Conservation (phyloP, 2,329 filamentous ascomycete genomes). For the Clarireedia monteithiana region DNA sequence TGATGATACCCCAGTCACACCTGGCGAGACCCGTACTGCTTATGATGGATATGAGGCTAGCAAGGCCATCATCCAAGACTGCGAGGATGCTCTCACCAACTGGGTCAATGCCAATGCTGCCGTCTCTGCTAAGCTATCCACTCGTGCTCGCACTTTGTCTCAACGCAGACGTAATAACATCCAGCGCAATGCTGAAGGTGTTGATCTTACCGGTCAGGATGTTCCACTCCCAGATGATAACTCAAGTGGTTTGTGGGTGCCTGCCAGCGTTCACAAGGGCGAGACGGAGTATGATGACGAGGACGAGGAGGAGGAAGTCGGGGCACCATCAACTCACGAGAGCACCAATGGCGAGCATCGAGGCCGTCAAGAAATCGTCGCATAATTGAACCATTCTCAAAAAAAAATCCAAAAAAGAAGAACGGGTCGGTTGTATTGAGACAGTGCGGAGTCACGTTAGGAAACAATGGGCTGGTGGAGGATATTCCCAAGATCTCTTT, state of each 20-base stretch:
- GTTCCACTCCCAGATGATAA: conserved; percentile 68
- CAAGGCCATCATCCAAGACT: conserved; percentile 99
- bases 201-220: conserved; percentile 80
- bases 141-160: conserved; percentile 78
- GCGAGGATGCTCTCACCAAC: conserved; percentile 93
- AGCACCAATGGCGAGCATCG: conserved; percentile 50
- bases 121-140: conserved; percentile 80
- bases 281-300: conserved; percentile 56
- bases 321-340: conserved; percentile 44
- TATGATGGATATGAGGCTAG: conserved; percentile 98
- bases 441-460: conserved; percentile 10
- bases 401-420: not conserved
- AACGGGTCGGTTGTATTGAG: conserved; percentile 1
- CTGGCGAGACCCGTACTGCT: conserved; percentile 88
- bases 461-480: conserved; percentile 15
- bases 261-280: conserved; percentile 56
- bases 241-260: conserved; percentile 67
- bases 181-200: conserved; percentile 59
- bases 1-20: conserved; percentile 93
- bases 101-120: conserved; percentile 90
- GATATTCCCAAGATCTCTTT: conserved; percentile 23
- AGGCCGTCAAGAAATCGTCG: conserved; percentile 43
- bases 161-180: conserved; percentile 73
- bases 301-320: conserved; percentile 54
- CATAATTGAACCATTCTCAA: conserved; percentile 1